Percentiles rank a stretch among this genome's conserved stretches.
Conservation (phyloP, 2,329 filamentous ascomycete genomes). For the Penicillium sp. region DNA sequence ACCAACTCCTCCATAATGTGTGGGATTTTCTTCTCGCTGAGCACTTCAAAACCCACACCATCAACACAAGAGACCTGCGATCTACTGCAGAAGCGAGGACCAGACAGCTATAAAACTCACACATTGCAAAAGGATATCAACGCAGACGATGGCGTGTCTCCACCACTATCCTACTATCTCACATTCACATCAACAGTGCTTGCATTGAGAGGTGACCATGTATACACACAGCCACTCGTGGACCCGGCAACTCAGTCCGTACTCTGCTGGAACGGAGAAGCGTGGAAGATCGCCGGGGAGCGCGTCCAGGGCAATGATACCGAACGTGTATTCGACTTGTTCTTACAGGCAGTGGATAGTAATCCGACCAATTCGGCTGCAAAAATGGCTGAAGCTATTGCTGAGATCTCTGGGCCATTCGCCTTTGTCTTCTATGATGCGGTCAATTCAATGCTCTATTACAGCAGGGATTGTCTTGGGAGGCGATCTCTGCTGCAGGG, state of each 20-base stretch:
- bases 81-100: conserved; percentile 42
- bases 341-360: conserved; percentile 47
- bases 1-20: conserved; percentile 37
- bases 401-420: conserved; percentile 73
- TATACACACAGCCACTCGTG: conserved; percentile 70
- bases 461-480: conserved; percentile 81
- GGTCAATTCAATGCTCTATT: conserved; percentile 62
- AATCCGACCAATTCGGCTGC: conserved; percentile 23
- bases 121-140: conserved; percentile 25
- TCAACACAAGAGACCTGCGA: conserved; percentile 34
- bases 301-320: conserved; percentile 72
- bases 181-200: conserved; percentile 79
- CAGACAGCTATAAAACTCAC: conserved; percentile 42
- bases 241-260: conserved; percentile 57
- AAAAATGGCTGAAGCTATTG: conserved; percentile 48
- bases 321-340: conserved; percentile 59
- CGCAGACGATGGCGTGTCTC: conserved; percentile 16
- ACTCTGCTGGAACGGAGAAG: conserved; percentile 97
- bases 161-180: conserved; percentile 45
- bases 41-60: conserved; percentile 28
- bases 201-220: conserved; percentile 71
- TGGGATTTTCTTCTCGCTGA: conserved; percentile 54
- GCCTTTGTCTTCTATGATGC: conserved; percentile 81
- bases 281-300: conserved; percentile 67
- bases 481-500: conserved; percentile 70